These are phyloP conservation scores for Epichloe hybrida DNA, from an alignment of 2,329 filamentous ascomycete species.

Conservation along the genomic window DNA sequence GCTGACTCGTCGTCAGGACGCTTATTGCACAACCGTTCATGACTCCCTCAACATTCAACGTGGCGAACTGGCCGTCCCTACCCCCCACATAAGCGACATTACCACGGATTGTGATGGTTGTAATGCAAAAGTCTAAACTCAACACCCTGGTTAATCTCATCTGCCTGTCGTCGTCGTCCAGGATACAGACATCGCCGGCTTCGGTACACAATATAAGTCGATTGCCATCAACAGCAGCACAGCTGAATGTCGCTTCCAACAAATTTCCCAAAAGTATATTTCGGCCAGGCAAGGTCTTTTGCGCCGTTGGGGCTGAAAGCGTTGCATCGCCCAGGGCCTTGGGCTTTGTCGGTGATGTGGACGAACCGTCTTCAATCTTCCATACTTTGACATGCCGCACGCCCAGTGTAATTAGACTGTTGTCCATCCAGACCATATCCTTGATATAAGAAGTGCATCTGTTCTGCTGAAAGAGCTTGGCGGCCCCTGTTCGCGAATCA, in stretches of 20 bases:
- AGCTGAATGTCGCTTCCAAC: slow-evolving; percentile 73
- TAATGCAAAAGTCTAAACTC: slow-evolving; percentile 53
- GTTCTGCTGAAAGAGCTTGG: slow-evolving; percentile 71
- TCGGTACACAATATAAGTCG: slow-evolving; percentile 79
- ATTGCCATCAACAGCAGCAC: slow-evolving; percentile 58
- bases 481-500: slow-evolving; percentile 66
- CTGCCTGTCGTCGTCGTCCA: slow-evolving; percentile 62
- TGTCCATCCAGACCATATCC: slow-evolving; percentile 84
- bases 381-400: slow-evolving; percentile 89
- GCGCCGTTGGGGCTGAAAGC: slow-evolving; percentile 18
- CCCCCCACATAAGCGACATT: slow-evolving; percentile 58
- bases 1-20: slow-evolving; percentile 24
- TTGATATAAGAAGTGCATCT: slow-evolving; percentile 81
- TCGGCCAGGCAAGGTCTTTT: slow-evolving; percentile 63
- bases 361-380: slow-evolving; percentile 58
- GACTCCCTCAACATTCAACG: slow-evolving; percentile 36
- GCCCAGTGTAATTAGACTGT: slow-evolving; percentile 70
- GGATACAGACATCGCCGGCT: slow-evolving; percentile 73
- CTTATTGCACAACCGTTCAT: slow-evolving; percentile 27
- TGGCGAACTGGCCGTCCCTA: slow-evolving; percentile 44
- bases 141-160: slow-evolving; percentile 57
- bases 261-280: slow-evolving; percentile 77
- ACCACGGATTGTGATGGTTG: slow-evolving; percentile 49
- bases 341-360: slow-evolving; percentile 50
- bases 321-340: slow-evolving; percentile 34